These are phyloP conservation scores for Leptographium wingfieldii DNA, from an alignment of 2,329 filamentous ascomycete genomes.

Conservation along the genomic window DNA sequence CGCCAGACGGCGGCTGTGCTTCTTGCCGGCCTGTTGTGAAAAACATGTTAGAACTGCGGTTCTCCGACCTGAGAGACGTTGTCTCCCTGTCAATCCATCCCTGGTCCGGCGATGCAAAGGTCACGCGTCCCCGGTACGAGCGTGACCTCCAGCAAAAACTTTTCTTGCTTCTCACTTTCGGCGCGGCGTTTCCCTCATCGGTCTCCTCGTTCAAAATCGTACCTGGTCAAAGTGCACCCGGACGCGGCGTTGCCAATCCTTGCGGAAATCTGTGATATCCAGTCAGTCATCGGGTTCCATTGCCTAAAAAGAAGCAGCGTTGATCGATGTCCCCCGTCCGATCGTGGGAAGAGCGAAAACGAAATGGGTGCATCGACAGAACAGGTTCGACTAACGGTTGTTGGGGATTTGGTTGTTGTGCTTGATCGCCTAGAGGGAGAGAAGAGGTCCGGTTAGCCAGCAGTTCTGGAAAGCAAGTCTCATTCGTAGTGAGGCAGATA, in stretches of 20 bases:
- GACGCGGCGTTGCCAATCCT: constrained; percentile 99
- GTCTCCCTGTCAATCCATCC: neutral
- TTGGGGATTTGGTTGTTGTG: constrained; percentile 98
- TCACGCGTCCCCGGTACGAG: too few relatives aligned
- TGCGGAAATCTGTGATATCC: constrained; percentile 70
- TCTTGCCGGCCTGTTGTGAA: constrained; percentile 69
- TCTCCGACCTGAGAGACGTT: neutral
- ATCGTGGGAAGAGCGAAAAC: neutral
- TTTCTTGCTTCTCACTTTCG: neutral
- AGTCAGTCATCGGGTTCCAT: constrained; percentile 21
- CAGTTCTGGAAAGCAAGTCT: neutral
- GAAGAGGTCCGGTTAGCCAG: constrained; percentile 9
- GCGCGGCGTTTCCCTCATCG: neutral
- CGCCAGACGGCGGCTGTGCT: constrained; percentile 81
- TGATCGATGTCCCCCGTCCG: neutral
- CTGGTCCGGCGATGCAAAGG: neutral
- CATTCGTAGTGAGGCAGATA: neutral
- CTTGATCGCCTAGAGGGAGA: constrained; percentile 71
- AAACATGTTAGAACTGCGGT: constrained; percentile 6
- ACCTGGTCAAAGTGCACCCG: constrained; percentile 99
- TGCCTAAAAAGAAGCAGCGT: neutral
- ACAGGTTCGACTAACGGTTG: constrained; percentile 58
- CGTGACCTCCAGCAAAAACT: neutral
- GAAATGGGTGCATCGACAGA: constrained; percentile 14
- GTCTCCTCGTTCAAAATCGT: constrained; percentile 24